A percentile compares a stretch with the other conserved stretches of the same genome.
These are phyloP conservation scores for Platanthera zijinensis DNA, from an alignment of 106 monocot species.

Conservation along the genomic window DNA sequence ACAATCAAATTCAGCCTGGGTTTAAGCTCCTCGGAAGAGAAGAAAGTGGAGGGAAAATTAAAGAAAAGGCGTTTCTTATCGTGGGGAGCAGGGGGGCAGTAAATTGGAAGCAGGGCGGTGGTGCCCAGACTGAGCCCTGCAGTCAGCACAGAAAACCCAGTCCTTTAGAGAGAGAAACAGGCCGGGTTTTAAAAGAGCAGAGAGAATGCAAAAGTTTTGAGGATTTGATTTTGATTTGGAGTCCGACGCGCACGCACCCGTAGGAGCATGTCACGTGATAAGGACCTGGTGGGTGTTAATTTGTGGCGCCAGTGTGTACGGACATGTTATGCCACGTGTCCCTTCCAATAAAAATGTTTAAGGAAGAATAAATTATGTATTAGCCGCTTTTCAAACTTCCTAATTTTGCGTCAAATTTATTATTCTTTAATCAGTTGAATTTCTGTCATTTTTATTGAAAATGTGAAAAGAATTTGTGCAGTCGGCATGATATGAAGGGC, in stretches of 20 bases:
- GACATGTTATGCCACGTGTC: too few relatives aligned
- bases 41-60: not conserved
- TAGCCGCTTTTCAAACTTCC: too few relatives aligned
- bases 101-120: not conserved
- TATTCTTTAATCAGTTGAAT: too few relatives aligned
- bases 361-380: too few relatives aligned
- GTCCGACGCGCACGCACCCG: not conserved
- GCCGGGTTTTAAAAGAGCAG: too few relatives aligned
- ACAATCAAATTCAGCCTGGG: not conserved
- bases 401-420: too few relatives aligned
- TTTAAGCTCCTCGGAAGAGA: not conserved
- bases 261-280: not conserved
- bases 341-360: too few relatives aligned
- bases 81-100: slow-evolving; percentile 6
- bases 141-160: not conserved
- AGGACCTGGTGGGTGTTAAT: too few relatives aligned
- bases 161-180: not conserved
- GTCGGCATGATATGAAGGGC: too few relatives aligned
- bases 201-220: not conserved
- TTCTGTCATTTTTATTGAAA: too few relatives aligned
- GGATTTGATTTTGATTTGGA: slow-evolving; percentile 4
- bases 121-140: not conserved
- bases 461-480: too few relatives aligned
- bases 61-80: not conserved
- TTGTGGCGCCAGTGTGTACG: too few relatives aligned